These are phyloP conservation scores for Marasmius fiardii DNA, from an alignment of 1,284 basidiomycete species.

Conservation along the genomic window DNA sequence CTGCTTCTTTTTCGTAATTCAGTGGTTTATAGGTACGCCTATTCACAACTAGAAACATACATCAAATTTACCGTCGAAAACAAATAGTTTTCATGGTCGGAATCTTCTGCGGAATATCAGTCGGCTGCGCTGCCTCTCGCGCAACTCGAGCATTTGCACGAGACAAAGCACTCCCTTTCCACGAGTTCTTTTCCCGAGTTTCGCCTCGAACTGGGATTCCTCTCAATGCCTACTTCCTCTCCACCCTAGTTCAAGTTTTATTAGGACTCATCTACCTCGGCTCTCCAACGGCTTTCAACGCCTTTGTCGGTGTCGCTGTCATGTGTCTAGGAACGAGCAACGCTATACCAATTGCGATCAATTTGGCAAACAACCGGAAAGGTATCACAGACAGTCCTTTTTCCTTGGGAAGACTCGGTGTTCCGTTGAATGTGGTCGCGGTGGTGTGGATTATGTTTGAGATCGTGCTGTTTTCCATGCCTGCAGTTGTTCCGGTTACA, in stretches of 20 bases:
- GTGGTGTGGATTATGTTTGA: constrained; percentile 48
- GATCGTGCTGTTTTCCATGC: constrained; percentile 59
- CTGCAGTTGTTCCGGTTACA: constrained; percentile 47
- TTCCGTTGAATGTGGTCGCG: constrained; percentile 36
- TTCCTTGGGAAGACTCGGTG: constrained; percentile 37
- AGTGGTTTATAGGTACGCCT: background rate
- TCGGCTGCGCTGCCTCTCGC: constrained; percentile 64
- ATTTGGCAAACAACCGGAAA: constrained; percentile 35
- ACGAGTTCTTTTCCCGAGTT: constrained; percentile 45
- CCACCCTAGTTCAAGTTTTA: constrained; percentile 51
- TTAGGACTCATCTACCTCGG: constrained; percentile 54
- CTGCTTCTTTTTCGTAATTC: background rate
- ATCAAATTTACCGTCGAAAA: background rate
- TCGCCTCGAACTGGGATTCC: constrained; percentile 43
- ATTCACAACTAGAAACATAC: background rate
- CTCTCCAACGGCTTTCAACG: constrained; percentile 54
- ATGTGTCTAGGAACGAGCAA: constrained; percentile 54
- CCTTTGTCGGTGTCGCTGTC: constrained; percentile 51
- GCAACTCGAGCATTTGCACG: constrained; percentile 71
- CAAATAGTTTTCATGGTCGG: constrained; percentile 47
- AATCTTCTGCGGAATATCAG: constrained; percentile 56
- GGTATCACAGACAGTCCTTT: constrained; percentile 42
- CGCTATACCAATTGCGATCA: constrained; percentile 47
- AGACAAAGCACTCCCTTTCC: constrained; percentile 65
- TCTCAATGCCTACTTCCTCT: constrained; percentile 56